phyloP scores from a whole-genome alignment of 1,139 yeast species.

The Trichomonascaceae sp. region DNA sequence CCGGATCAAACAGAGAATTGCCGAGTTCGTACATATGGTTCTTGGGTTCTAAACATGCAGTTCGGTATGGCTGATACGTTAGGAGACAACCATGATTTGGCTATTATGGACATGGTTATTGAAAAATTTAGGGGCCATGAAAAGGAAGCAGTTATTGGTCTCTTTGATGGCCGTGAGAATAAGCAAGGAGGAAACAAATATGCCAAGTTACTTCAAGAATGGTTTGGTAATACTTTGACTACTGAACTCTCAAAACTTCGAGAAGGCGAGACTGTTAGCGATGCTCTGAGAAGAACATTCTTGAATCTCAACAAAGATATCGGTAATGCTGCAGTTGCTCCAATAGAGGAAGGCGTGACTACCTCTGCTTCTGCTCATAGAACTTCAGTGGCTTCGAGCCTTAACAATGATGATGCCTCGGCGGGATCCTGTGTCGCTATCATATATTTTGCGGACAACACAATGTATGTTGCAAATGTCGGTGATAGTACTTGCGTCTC shows the following conservation, averaged over 20 bases:
- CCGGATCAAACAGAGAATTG: conserved; percentile 84
- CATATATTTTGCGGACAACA: conserved; percentile 65
- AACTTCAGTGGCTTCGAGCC: conserved; percentile 29
- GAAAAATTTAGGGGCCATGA: conserved; percentile 86
- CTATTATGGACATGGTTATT: conserved; percentile 77
- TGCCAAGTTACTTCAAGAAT: conserved; percentile 68
- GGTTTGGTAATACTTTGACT: conserved; percentile 57
- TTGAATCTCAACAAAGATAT: conserved; percentile 76
- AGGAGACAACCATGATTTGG: conserved; percentile 61
- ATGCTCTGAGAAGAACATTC: conserved; percentile 77
- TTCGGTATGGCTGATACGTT: conserved; percentile 90
- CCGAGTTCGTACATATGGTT: conserved; percentile 90
- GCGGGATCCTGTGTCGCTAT: conserved; percentile 89
- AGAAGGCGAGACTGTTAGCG: conserved; percentile 40
- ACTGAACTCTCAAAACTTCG: conserved; percentile 54
- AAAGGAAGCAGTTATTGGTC: conserved; percentile 61
- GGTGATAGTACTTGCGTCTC: conserved; percentile 87
- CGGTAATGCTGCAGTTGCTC: conserved; percentile 41
- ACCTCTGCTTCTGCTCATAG: conserved; percentile 32
- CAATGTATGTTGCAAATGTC: conserved; percentile 74
- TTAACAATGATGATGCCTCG: conserved; percentile 51
- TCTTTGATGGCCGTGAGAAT: conserved; percentile 74
- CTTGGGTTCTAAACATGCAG: conserved; percentile 68
- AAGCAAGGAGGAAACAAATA: conserved; percentile 46
- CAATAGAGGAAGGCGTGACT: conserved; percentile 29